These are phyloP conservation scores for Arachis stenosperma DNA, from an alignment of 306 rosid species.

Conservation along the genomic window DNA sequence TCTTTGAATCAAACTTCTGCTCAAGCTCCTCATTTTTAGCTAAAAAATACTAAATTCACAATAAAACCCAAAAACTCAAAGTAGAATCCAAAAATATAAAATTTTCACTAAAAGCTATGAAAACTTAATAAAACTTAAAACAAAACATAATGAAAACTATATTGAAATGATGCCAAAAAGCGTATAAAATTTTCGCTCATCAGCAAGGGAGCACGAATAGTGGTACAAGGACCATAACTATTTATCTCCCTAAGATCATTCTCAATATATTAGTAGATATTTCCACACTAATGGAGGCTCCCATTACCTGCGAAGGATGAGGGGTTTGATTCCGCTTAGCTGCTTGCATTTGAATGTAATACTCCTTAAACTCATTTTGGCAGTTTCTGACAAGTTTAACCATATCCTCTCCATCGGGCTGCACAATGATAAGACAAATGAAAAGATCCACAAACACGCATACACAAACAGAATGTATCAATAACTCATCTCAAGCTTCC, in stretches of 20 bases:
- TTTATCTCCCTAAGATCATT: slow-evolving; percentile 18
- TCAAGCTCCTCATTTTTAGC: too few relatives aligned
- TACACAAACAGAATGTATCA: slow-evolving; percentile 10
- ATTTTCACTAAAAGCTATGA: too few relatives aligned
- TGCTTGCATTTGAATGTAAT: slow-evolving; percentile 96
- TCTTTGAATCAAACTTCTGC: too few relatives aligned
- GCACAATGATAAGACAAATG: slow-evolving; percentile 34
- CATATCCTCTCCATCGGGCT: slow-evolving; percentile 97
- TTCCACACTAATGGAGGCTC: slow-evolving; percentile 11
- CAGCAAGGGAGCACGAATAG: too few relatives aligned
- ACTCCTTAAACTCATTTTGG: slow-evolving; percentile 83
- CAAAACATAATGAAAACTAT: too few relatives aligned
- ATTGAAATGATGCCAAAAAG: too few relatives aligned
- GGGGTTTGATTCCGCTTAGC: slow-evolving; percentile 95
- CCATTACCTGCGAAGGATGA: slow-evolving; percentile 82
- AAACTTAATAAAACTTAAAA: too few relatives aligned
- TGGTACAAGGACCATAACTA: background rate
- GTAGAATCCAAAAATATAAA: too few relatives aligned
- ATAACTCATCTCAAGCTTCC: slow-evolving; percentile 35
- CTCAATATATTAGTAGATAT: slow-evolving; percentile 14
- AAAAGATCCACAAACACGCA: slow-evolving; percentile 25
- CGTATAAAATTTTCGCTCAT: too few relatives aligned
- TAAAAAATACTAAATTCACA: too few relatives aligned
- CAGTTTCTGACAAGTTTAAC: slow-evolving; percentile 75
- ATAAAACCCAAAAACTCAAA: too few relatives aligned